These are phyloP conservation scores for Aeminium ludgeri DNA, from an alignment of 495 filamentous ascomycete species.

Conservation along the genomic window DNA sequence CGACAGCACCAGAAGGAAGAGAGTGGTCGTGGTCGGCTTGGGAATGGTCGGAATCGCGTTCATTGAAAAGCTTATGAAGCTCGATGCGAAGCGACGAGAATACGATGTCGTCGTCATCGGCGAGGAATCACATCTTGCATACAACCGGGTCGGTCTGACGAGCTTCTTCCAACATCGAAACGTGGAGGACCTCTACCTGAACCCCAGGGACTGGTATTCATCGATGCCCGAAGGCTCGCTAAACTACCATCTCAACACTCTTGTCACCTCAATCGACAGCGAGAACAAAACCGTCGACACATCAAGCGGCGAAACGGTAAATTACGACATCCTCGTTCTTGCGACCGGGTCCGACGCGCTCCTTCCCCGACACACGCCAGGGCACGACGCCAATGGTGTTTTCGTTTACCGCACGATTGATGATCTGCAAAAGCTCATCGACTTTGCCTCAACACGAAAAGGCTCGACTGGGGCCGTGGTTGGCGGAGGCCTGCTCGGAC, in stretches of 20 bases:
- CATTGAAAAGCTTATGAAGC: conserved; percentile 85
- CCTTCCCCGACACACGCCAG: conserved; percentile 63
- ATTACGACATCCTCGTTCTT: conserved; percentile 77
- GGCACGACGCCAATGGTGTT: conserved; percentile 69
- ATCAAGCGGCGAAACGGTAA: conserved; percentile 49
- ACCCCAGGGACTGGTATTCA: conserved; percentile 70
- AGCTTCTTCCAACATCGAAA: conserved; percentile 84
- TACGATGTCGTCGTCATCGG: conserved; percentile 84
- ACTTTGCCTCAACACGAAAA: conserved; percentile 46
- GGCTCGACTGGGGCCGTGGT: conserved; percentile 64
- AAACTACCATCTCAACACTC: conserved; percentile 70
- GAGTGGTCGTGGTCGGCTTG: conserved; percentile 73
- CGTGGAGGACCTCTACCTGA: conserved; percentile 80
- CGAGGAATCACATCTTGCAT: conserved; percentile 81
- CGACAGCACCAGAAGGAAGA: too few relatives aligned
- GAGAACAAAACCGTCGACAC: conserved; percentile 49
- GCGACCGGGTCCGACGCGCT: conserved; percentile 86
- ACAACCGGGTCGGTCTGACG: conserved; percentile 91
- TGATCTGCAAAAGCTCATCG: conserved; percentile 68
- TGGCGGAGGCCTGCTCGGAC: conserved; percentile 75
- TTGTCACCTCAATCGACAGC: conserved; percentile 54
- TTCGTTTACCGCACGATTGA: conserved; percentile 92
- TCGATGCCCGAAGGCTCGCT: conserved; percentile 46
- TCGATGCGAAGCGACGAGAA: conserved; percentile 56
- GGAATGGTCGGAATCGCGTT: conserved; percentile 94